A percentile compares a stretch with the other conserved stretches of the same genome.
phyloP scores from a whole-genome alignment of 1,284 basidiomycete genomes.

The Erythrobasidium hasegawianum region DNA sequence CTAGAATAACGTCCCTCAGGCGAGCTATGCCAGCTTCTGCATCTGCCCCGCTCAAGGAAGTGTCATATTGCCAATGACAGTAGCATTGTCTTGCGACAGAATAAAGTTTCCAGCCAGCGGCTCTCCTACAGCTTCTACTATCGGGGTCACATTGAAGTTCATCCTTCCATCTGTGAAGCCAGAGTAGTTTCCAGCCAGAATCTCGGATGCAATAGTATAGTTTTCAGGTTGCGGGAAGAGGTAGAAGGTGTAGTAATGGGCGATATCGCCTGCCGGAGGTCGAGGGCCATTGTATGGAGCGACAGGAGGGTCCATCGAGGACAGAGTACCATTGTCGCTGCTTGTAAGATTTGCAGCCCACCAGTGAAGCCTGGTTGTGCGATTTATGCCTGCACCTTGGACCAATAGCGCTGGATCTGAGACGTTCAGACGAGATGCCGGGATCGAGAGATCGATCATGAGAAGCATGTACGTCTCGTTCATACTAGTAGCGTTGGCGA shows the following conservation, averaged over 20 bases:
- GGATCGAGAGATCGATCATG: conserved; percentile 4
- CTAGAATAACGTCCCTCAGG: too few species aligned
- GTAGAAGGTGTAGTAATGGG: conserved; percentile 1
- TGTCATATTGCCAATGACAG: neutral
- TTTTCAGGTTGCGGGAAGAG: neutral
- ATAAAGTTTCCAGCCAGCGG: neutral
- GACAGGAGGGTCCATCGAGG: neutral
- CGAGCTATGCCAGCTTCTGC: too few species aligned
- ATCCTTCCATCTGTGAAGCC: conserved; percentile 18
- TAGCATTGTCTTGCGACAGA: neutral
- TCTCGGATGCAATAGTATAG: conserved; percentile 26
- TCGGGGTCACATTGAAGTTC: conserved; percentile 1
- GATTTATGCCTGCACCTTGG: neutral
- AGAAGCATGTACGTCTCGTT: neutral
- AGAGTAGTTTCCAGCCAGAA: conserved; percentile 24
- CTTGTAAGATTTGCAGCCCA: neutral
- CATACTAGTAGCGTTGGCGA: too few species aligned
- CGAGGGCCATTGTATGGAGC: neutral
- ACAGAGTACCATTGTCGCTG: neutral
- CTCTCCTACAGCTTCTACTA: neutral
- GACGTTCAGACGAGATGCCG: neutral
- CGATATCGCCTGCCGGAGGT: neutral
- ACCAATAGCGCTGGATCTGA: neutral
- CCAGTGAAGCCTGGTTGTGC: conserved; percentile 1
- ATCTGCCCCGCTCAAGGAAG: neutral